phyloP scores from a whole-genome alignment of 768 basidiomycete species.

The Lentinula sp. region DNA sequence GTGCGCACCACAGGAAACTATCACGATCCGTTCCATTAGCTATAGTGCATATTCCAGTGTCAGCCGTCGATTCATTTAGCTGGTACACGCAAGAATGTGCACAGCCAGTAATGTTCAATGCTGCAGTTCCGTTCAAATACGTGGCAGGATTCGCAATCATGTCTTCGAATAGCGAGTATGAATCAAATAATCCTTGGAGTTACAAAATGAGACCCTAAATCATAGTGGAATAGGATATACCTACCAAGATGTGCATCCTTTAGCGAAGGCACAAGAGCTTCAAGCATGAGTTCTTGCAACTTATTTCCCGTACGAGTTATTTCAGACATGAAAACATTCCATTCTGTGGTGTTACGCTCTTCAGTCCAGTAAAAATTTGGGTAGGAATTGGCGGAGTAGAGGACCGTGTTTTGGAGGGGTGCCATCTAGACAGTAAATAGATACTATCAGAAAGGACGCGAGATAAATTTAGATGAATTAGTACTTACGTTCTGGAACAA shows the following conservation, averaged over 20 bases:
- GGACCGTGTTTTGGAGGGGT: conserved; percentile 30
- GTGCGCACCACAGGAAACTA: conserved; percentile 44
- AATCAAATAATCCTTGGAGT: conserved; percentile 50
- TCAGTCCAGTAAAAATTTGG: conserved; percentile 27
- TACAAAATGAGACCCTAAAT: background rate
- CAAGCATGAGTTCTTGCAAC: conserved; percentile 44
- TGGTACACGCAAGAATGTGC: conserved; percentile 42
- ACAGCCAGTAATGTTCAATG: conserved; percentile 51
- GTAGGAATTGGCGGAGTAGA: conserved; percentile 29
- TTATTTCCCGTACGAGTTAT: conserved; percentile 45
- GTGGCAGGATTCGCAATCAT: conserved; percentile 43
- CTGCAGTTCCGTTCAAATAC: conserved; percentile 62
- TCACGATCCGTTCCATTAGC: conserved; percentile 28
- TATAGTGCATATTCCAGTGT: conserved; percentile 24
- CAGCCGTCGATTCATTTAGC: conserved; percentile 20
- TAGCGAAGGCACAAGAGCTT: conserved; percentile 39
- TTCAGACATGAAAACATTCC: conserved; percentile 52
- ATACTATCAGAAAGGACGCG: background rate
- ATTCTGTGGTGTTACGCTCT: conserved; percentile 36
- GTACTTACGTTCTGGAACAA: conserved; percentile 44
- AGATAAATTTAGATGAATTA: background rate
- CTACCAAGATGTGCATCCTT: conserved; percentile 54
- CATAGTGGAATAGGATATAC: conserved; percentile 5
- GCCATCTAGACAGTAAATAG: conserved; percentile 24
- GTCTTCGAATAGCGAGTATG: conserved; percentile 53